Evolutionary conservation across 2,329 filamentous ascomycete genomes (phyloP).

Genomic region (Colletotrichum sp.): DNA sequence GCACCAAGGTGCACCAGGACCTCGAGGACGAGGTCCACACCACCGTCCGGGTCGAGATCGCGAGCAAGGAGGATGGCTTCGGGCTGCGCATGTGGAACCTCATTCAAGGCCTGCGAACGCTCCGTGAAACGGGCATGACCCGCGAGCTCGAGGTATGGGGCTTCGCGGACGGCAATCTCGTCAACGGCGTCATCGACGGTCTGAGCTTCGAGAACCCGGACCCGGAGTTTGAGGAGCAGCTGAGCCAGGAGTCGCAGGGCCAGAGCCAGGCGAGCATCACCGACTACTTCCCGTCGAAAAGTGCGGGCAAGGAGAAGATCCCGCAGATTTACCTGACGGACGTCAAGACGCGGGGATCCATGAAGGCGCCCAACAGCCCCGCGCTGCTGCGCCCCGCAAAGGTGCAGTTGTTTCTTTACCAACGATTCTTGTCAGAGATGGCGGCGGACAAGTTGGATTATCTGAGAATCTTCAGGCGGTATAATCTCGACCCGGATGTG

Average conservation of each 20-base stretch:
- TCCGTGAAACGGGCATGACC: conserved; percentile 74
- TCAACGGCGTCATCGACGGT: conserved; percentile 91
- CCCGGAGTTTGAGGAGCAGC: conserved; percentile 67
- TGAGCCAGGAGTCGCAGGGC: conserved; percentile 39
- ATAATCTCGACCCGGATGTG: conserved; percentile 68
- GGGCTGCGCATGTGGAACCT: conserved; percentile 89
- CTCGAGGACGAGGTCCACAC: conserved; percentile 87
- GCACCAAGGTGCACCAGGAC: conserved; percentile 78
- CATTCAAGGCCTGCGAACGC: conserved; percentile 80
- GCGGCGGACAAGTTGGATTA: conserved; percentile 75
- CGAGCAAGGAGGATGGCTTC: conserved; percentile 81
- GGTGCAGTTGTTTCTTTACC: conserved; percentile 91
- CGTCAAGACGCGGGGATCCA: conserved; percentile 80
- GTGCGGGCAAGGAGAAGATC: conserved; percentile 10
- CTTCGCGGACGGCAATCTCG: conserved; percentile 77
- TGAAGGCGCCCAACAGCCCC: conserved; percentile 67
- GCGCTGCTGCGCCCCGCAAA: conserved; percentile 77
- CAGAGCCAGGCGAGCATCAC: conserved; percentile 43
- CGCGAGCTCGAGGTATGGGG: conserved; percentile 88
- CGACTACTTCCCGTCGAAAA: conserved; percentile 41
- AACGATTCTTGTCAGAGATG: conserved; percentile 80
- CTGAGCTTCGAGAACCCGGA: conserved; percentile 81
- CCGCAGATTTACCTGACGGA: conserved; percentile 77
- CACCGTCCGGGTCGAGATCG: conserved; percentile 73
- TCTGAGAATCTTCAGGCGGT: conserved; percentile 70